Evolutionary conservation across 768 basidiomycete species (phyloP), one percentile per base, ranked within the genome.

Genomic region (Pleurotus djamor): DNA sequence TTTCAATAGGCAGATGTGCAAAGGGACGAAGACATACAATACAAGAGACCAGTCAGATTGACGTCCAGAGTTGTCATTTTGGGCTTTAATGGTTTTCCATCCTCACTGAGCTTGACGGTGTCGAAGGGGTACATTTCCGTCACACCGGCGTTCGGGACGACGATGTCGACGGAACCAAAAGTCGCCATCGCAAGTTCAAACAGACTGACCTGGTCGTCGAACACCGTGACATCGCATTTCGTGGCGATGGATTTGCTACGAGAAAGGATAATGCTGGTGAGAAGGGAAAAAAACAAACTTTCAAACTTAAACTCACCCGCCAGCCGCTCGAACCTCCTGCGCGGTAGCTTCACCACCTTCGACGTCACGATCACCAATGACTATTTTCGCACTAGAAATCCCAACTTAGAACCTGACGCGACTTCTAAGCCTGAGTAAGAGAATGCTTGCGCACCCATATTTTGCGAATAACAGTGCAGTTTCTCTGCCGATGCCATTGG

Each of bases 141-240:
- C 28, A 82, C 70, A 14, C 82, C 83, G 21, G 82, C 82, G 60
- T 81, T 82, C n/a, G 82, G 76, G n/a, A 84, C 82, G 58, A 86
- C 84, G 52, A 84, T 69, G 61, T 86, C 83, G 4, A 86, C 81
- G 1, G 77, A 65, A 48, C 79, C 81, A 64, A 74, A 85, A 52
- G 67, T 73, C 17, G 72, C 60, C 28, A 82, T 70, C 2, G 82
- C 81, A 36, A 77, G 66, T 57, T 83, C 80, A 61, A 85, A 86
- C 64, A 85, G 61, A 3, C 74, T 70, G 7, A 81, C 74, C 55
- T 81, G 80, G 51, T 85, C 76, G 4, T 86, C 84, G 77, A 81
- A 87, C 0, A 71, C 65, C 5, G 75, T 76, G 36, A 87, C 85
- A 63, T 86, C 73, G 65, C 83, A 84, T 51, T 68, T 72, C 33